phyloP scores from a whole-genome alignment of 495 filamentous ascomycete genomes.

The Staphylotrichum tortipilum region DNA sequence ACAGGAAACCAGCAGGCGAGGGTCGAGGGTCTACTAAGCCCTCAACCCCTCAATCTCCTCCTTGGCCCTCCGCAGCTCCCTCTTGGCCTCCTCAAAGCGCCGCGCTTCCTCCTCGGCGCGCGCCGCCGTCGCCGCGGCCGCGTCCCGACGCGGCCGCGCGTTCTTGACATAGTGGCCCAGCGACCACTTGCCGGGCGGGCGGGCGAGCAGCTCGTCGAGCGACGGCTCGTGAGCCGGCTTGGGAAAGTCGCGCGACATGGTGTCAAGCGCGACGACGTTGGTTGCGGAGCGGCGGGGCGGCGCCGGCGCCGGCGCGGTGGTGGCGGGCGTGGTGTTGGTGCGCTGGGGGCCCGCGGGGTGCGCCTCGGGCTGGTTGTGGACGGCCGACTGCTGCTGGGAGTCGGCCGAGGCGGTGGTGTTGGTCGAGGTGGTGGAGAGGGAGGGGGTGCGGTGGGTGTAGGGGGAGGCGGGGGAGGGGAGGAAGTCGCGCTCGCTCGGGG shows the following conservation, averaged over 20 bases:
- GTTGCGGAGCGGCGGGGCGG: conserved; percentile 7
- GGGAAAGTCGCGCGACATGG: conserved; percentile 24
- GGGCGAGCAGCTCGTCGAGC: conserved; percentile 34
- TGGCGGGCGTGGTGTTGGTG: neutral
- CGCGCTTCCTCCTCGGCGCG: conserved; percentile 13
- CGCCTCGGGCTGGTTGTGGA: neutral
- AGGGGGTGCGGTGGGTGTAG: conserved; percentile 9
- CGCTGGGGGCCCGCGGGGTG: too few relatives aligned
- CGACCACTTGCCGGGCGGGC: conserved; percentile 27
- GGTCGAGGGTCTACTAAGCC: too few relatives aligned
- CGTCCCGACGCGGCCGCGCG: conserved; percentile 9
- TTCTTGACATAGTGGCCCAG: conserved; percentile 34
- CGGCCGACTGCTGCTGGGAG: neutral
- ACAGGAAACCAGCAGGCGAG: too few relatives aligned
- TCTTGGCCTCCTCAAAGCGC: conserved; percentile 32
- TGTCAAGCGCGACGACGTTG: conserved; percentile 9
- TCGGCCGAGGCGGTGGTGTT: conserved; percentile 6
- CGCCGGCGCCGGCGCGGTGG: neutral
- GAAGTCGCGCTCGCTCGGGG: conserved; percentile 5
- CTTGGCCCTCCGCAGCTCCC: conserved; percentile 24
- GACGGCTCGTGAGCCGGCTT: conserved; percentile 27
- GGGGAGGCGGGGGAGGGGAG: conserved; percentile 1
- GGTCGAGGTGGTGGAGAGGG: conserved; percentile 10
- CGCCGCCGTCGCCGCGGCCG: neutral
- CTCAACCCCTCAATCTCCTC: conserved; percentile 5